phyloP scores from a whole-genome alignment of 1,284 basidiomycete species.

The Rhodotorula sp. region DNA sequence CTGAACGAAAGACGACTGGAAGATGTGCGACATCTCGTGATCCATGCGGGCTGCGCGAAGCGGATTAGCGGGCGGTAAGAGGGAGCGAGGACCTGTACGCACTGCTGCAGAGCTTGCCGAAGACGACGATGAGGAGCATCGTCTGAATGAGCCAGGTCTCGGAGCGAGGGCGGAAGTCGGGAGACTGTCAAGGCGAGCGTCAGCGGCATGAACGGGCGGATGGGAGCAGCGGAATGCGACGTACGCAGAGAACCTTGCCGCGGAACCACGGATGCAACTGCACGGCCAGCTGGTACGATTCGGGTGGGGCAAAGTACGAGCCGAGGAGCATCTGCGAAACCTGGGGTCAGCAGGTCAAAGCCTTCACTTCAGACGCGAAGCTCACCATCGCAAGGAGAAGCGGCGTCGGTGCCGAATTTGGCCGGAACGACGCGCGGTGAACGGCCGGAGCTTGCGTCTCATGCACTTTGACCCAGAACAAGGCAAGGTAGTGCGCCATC shows the following conservation, averaged over 20 bases:
- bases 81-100: not conserved
- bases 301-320: slow-evolving; percentile 34
- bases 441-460: slow-evolving; percentile 38
- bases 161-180: slow-evolving; percentile 39
- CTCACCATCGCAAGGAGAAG: slow-evolving; percentile 36
- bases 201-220: not conserved
- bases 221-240: not conserved
- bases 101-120: slow-evolving; percentile 40
- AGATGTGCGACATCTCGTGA: slow-evolving; percentile 43
- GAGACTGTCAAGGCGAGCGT: slow-evolving; percentile 5
- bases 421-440: slow-evolving; percentile 36
- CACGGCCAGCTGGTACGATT: slow-evolving; percentile 32
- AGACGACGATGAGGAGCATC: slow-evolving; percentile 30
- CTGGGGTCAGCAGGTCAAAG: not conserved
- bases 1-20: slow-evolving; percentile 39
- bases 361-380: not conserved
- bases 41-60: slow-evolving; percentile 20
- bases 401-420: slow-evolving; percentile 24
- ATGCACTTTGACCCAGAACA: slow-evolving; percentile 39
- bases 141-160: slow-evolving; percentile 41
- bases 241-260: slow-evolving; percentile 39
- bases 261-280: slow-evolving; percentile 39
- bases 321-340: slow-evolving; percentile 34
- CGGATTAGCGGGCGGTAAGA: not conserved
- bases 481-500: slow-evolving; percentile 30